phyloP scores from a whole-genome alignment of 1,284 basidiomycete genomes.

The Apiotrichum porosum region DNA sequence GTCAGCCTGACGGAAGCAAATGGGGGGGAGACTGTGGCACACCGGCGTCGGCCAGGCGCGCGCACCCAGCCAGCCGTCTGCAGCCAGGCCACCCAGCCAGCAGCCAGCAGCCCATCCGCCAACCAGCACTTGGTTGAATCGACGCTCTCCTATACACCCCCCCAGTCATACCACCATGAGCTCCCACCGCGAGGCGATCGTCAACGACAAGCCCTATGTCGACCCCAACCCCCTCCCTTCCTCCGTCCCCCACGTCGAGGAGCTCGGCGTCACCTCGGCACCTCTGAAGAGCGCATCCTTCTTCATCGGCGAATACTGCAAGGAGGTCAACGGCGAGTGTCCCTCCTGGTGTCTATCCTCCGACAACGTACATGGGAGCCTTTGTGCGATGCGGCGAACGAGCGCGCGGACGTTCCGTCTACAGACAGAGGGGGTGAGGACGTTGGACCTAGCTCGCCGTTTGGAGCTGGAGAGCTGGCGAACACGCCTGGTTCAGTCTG shows the following conservation, averaged over 20 bases:
- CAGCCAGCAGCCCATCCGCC: no score
- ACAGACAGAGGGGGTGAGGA: background rate
- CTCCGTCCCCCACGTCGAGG: conserved; percentile 74
- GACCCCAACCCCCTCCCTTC: conserved; percentile 71
- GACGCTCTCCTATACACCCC: no score
- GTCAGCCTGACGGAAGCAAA: no score
- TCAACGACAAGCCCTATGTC: conserved; percentile 53
- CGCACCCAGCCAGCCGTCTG: no score
- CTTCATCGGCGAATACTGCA: conserved; percentile 94
- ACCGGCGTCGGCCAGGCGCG: no score
- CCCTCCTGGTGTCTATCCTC: no score
- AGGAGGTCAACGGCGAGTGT: conserved; percentile 86
- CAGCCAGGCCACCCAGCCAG: no score
- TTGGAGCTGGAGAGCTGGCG: background rate
- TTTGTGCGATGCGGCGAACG: no score
- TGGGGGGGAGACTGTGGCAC: no score
- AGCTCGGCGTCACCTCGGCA: conserved; percentile 86
- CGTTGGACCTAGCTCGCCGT: background rate
- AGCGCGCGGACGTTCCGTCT: no score
- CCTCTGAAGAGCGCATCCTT: conserved; percentile 95
- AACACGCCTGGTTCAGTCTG: no score
- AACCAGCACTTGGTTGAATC: no score
- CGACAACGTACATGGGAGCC: background rate
- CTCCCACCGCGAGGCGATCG: conserved; percentile 35
- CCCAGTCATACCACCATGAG: conserved; percentile 23